Percentiles rank a stretch among this genome's conserved stretches.
Conservation (phyloP, 2,329 filamentous ascomycete species). For the Pseudogymnoascus sp. region DNA sequence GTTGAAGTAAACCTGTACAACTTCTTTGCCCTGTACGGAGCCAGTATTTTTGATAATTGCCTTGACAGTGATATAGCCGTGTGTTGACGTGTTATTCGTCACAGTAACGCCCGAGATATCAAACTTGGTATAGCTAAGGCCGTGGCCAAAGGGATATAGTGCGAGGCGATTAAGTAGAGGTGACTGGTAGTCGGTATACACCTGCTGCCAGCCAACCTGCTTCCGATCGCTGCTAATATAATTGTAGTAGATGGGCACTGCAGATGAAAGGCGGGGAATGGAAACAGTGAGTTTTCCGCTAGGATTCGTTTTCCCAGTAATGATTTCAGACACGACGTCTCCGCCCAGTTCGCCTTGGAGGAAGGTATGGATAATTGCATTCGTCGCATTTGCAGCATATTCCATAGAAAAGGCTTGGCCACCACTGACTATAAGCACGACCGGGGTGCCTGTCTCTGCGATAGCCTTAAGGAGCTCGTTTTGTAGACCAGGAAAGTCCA, state of each 20-base stretch:
- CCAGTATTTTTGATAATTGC: neutral
- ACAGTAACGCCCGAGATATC: neutral
- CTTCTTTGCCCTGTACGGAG: neutral
- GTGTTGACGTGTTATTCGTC: neutral
- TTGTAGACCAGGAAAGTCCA: neutral
- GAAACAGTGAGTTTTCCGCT: neutral
- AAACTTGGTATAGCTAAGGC: neutral
- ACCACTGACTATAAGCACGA: neutral
- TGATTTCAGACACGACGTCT: neutral
- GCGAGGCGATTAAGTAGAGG: neutral
- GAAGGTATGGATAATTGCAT: neutral
- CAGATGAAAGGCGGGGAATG: neutral
- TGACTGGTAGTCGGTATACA: neutral
- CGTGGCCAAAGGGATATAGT: neutral
- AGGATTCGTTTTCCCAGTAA: neutral
- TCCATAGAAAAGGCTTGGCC: neutral
- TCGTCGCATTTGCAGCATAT: neutral
- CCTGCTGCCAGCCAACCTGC: neutral
- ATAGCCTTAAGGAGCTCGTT: neutral
- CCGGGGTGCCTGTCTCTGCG: neutral
- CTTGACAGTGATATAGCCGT: neutral
- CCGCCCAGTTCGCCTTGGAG: neutral
- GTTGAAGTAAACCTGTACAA: neutral
- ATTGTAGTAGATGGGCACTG: neutral
- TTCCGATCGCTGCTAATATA: neutral